Base-by-base conservation (phyloP, 805 yeast genomes). In the Myxozyma neotropica region DNA sequence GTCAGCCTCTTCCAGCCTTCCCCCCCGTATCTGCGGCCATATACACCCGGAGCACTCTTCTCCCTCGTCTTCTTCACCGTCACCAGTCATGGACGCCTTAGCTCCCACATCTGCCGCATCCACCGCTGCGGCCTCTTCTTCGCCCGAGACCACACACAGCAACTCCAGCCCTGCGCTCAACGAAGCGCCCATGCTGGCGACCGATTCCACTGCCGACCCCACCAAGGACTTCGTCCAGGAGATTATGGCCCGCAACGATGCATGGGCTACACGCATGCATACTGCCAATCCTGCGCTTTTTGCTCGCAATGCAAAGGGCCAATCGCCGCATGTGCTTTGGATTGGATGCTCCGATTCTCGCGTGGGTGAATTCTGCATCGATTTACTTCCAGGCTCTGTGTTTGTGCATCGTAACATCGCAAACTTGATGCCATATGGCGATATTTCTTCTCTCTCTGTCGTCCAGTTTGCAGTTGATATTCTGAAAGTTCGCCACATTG, bases 261-360 rank as follows among this genome's bases (percentile, higher is more conserved):
- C 71, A 38, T 81, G 84, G 84, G 77, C 81, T n/a, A 60, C 67
- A 35, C 56, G 73, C 19, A 76, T 83, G 60, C 78, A 78, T 55
- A 72, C 74, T 23, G 74, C 77, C 49, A 81, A 83, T 68, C 87
- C 90, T 0, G 78, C 79, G 47, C 74, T 88, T 8, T 80, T 88
- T 70, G 83, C 82, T 40, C 67, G 75, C 61, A 89, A 89, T 68
- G 92, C 85, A 1, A 77, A 82, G 69, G 97, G 97, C 53, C 97
- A 91, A 74, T 72, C 83, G n/a, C 98, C 98, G 19, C 94, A 89
- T 74, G 89, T 96, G 3, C 75, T 93, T 50, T 91, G 96, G 92
- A 87, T 92, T 61, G 96, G 97, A 2, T 92, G 98, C 72, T 86
- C 95, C 2, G 98, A 92, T 72, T 89, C 96, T 1, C 83, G 98